Percentiles rank a stretch among this genome's conserved stretches.
phyloP scores from a whole-genome alignment of 2,329 filamentous ascomycete species.

The Lachnellula suecica region DNA sequence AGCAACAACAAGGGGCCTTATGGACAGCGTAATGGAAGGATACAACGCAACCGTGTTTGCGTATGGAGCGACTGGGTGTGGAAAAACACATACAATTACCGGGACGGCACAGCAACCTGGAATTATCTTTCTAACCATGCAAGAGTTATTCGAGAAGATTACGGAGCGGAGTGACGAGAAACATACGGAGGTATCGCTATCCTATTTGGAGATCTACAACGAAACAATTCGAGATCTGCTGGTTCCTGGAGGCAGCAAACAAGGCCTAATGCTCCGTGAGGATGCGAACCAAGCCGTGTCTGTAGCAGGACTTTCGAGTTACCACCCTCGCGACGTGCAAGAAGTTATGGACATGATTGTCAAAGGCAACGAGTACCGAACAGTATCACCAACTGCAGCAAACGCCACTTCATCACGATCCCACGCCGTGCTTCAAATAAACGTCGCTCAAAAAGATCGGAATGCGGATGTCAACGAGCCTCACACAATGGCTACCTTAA shows the following conservation, averaged over 20 bases:
- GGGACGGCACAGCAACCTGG: conserved; percentile 90
- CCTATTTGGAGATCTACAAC: conserved; percentile 98
- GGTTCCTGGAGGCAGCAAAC: conserved; percentile 75
- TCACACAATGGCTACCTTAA: conserved; percentile 96
- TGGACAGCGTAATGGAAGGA: conserved; percentile 93
- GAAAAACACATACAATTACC: conserved; percentile 97
- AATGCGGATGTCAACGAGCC: conserved; percentile 92
- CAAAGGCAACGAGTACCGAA: conserved; percentile 88
- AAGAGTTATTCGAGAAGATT: conserved; percentile 96
- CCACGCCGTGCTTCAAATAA: conserved; percentile 96
- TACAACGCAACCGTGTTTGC: conserved; percentile 99
- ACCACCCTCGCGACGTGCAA: conserved; percentile 85
- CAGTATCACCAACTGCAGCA: conserved; percentile 93
- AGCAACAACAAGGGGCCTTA: conserved; percentile 80
- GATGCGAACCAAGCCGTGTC: conserved; percentile 92
- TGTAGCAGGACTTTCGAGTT: conserved; percentile 86
- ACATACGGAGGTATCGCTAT: conserved; percentile 84
- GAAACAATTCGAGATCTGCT: conserved; percentile 96
- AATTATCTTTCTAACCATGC: conserved; percentile 99
- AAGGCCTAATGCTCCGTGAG: conserved; percentile 87
- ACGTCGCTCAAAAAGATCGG: conserved; percentile 88
- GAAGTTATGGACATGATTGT: conserved; percentile 99
- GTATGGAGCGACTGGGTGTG: conserved; percentile 95
- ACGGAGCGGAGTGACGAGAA: conserved; percentile 84
- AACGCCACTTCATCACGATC: conserved; percentile 97